Evolutionary conservation across 2,329 filamentous ascomycete genomes (phyloP).

Genomic region (Shiraia sp.): DNA sequence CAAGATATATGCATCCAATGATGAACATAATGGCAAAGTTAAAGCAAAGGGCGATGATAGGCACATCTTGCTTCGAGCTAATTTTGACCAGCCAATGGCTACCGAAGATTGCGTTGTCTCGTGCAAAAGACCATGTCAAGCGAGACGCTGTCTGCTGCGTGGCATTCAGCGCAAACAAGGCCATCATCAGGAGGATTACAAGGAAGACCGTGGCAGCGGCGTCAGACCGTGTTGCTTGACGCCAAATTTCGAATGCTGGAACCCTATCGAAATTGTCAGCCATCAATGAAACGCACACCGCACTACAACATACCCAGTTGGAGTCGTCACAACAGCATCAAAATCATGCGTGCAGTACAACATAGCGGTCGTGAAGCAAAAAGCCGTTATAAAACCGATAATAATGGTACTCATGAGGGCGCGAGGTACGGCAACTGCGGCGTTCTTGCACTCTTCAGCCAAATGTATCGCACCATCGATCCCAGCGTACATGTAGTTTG

Average conservation of each 20-base stretch:
- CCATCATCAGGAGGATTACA: slow-evolving; percentile 9
- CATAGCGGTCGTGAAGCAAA: slow-evolving; percentile 15
- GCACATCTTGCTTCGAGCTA: slow-evolving; percentile 11
- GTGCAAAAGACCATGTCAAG: slow-evolving; percentile 20
- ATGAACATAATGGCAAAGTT: slow-evolving; percentile 20
- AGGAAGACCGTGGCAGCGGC: slow-evolving; percentile 15
- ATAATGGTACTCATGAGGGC: slow-evolving; percentile 41
- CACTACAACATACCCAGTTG: slow-evolving; percentile 10
- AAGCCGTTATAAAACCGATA: slow-evolving; percentile 34
- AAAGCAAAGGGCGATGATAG: slow-evolving; percentile 16
- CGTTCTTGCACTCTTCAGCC: slow-evolving; percentile 33
- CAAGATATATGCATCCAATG: slow-evolving; percentile 22
- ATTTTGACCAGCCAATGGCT: slow-evolving; percentile 16
- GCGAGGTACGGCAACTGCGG: slow-evolving; percentile 30
- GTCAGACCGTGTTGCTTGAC: slow-evolving; percentile 18
- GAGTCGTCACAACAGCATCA: slow-evolving; percentile 11
- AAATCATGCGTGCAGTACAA: slow-evolving; percentile 19
- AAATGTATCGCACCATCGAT: slow-evolving; percentile 36
- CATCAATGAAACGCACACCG: neutral
- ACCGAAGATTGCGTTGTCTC: slow-evolving; percentile 17
- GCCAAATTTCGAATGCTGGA: slow-evolving; percentile 20
- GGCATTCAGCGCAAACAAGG: slow-evolving; percentile 14
- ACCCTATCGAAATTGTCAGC: slow-evolving; percentile 10
- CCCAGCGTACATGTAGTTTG: slow-evolving; percentile 22
- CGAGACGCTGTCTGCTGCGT: slow-evolving; percentile 20